These are phyloP conservation scores for Colletotrichum lupini DNA, from an alignment of 2,329 filamentous ascomycete genomes.

Conservation along the genomic window DNA sequence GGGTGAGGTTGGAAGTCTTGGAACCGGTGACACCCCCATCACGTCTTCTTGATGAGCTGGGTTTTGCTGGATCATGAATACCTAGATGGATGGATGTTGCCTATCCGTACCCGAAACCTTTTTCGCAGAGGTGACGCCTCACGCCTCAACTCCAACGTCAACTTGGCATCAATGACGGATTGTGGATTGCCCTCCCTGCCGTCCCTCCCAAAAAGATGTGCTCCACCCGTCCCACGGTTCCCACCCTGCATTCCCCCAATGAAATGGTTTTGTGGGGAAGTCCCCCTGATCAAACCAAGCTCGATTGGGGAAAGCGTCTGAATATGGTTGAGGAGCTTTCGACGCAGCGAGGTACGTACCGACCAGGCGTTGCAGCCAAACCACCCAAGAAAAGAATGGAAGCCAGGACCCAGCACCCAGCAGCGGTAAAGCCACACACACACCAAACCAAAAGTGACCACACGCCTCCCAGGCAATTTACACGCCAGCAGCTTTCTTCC, in stretches of 20 bases:
- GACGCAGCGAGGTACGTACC: too few relatives aligned
- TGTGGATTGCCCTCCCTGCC: slow-evolving; percentile 19
- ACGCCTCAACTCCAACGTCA: slow-evolving; percentile 20
- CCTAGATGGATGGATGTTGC: too few relatives aligned
- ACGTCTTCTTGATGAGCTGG: slow-evolving; percentile 10
- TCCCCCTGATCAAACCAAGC: slow-evolving; percentile 38
- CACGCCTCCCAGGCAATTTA: background rate
- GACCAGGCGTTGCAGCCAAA: slow-evolving; percentile 39
- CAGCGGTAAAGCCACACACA: background rate
- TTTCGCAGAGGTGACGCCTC: background rate
- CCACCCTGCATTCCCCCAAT: slow-evolving; percentile 36
- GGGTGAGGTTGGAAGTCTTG: background rate
- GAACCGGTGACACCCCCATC: background rate
- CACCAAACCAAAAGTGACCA: background rate
- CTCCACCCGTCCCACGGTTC: slow-evolving; percentile 17
- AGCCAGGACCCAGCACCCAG: background rate
- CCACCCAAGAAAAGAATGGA: slow-evolving; percentile 36
- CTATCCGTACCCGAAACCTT: background rate
- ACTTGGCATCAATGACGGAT: slow-evolving; percentile 24
- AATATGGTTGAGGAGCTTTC: slow-evolving; percentile 58
- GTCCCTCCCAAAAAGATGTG: slow-evolving; percentile 18
- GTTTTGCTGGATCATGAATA: background rate
- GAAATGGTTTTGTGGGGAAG: slow-evolving; percentile 42
- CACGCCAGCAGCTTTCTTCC: slow-evolving; percentile 22
- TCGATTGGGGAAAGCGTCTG: slow-evolving; percentile 43